Conservation (phyloP, 345 rosid genomes). For the Rubroshorea leprosula region DNA sequence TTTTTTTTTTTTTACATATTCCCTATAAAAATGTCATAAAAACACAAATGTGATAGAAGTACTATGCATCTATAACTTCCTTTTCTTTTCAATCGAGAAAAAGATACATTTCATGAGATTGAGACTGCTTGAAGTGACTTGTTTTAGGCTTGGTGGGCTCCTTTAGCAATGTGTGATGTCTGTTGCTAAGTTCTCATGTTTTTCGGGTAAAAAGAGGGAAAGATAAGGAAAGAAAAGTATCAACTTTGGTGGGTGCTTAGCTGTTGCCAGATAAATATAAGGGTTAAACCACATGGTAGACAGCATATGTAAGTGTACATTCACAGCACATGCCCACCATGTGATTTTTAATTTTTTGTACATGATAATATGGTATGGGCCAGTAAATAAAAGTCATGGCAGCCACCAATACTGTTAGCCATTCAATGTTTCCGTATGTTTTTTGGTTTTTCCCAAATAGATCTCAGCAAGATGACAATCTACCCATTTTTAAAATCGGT, state of each 20-base stretch:
- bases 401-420: background rate
- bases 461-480: too few relatives aligned
- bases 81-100: background rate
- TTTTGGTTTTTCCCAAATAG: too few relatives aligned
- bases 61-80: background rate
- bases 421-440: background rate
- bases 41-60: too few relatives aligned
- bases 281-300: conserved; percentile 60
- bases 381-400: background rate
- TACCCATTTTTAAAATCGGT: too few relatives aligned
- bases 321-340: background rate
- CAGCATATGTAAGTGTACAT: conserved; percentile 34
- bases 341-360: background rate
- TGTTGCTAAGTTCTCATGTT: background rate
- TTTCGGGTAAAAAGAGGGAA: background rate
- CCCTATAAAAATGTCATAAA: too few relatives aligned
- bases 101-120: conserved; percentile 1
- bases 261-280: conserved; percentile 57
- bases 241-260: conserved; percentile 43
- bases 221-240: background rate
- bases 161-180: conserved; percentile 5
- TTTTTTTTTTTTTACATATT: background rate
- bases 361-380: background rate
- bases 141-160: background rate
- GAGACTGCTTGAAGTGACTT: background rate